These are phyloP conservation scores for Closterium sp. DNA, from an alignment of 139 green algal species.

Conservation along the genomic window DNA sequence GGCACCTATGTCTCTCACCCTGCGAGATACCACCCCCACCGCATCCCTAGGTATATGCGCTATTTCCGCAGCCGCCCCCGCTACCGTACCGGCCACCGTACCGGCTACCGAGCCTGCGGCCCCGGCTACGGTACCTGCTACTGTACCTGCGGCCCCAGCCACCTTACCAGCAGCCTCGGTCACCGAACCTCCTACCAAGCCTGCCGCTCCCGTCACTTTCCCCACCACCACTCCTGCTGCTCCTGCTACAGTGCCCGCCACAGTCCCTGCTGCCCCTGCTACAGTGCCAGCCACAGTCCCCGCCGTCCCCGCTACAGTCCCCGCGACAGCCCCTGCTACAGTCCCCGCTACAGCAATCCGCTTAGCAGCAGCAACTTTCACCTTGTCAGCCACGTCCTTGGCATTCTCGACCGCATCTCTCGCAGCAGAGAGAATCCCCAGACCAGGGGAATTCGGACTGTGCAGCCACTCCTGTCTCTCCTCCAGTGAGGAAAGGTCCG, in stretches of 20 bases:
- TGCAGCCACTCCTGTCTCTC: not conserved
- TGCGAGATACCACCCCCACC: not conserved
- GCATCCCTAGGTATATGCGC: not conserved
- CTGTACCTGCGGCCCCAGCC: not conserved
- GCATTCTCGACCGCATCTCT: not conserved
- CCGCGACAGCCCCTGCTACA: not conserved
- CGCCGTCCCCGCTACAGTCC: not conserved
- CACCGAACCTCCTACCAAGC: not conserved
- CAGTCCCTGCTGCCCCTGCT: not conserved
- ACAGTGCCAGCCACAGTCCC: not conserved
- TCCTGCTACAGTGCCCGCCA: not conserved
- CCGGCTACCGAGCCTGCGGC: not conserved
- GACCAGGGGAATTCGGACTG: not conserved
- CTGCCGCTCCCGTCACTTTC: not conserved
- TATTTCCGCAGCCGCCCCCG: no score
- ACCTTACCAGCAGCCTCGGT: not conserved
- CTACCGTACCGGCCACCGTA: not conserved
- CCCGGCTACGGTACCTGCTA: not conserved
- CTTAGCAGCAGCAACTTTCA: not conserved
- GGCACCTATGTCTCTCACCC: not conserved
- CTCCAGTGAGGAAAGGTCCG: not conserved
- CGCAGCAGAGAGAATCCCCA: not conserved
- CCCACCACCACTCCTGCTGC: not conserved
- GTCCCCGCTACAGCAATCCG: not conserved
- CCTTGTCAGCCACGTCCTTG: not conserved